Evolutionary conservation across 371 early-diverging fungal genomes (phyloP).

Genomic region (Mucor lusitanicus): DNA sequence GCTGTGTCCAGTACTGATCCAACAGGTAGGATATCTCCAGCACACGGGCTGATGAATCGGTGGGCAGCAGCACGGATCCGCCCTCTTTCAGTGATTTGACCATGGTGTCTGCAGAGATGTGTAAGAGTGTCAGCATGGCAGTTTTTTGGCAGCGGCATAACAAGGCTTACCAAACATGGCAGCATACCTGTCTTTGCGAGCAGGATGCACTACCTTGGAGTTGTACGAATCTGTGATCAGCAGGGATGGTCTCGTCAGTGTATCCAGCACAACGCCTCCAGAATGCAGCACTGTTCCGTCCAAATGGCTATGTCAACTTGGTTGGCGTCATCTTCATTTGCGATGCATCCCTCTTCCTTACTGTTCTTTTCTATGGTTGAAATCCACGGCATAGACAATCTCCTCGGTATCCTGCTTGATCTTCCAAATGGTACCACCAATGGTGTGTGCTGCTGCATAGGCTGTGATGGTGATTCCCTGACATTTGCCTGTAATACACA

Average conservation of each 20-base stretch:
- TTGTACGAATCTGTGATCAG: constrained; percentile 92
- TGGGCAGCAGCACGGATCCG: constrained; percentile 90
- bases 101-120: constrained; percentile 55
- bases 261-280: constrained; percentile 72
- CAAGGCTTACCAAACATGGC: constrained; percentile 64
- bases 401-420: constrained; percentile 93
- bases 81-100: constrained; percentile 59
- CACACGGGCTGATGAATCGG: constrained; percentile 87
- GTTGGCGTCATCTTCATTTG: too few relatives aligned
- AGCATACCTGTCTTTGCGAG: constrained; percentile 76
- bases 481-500: constrained; percentile 69
- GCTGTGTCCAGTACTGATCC: constrained; percentile 82
- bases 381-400: constrained; percentile 95
- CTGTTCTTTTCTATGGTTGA: constrained; percentile 95
- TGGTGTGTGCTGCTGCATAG: constrained; percentile 93
- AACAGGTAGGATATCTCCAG: constrained; percentile 92
- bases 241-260: constrained; percentile 80
- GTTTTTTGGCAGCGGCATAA: not conserved
- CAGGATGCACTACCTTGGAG: constrained; percentile 66
- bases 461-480: constrained; percentile 91
- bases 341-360: constrained; percentile 39
- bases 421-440: constrained; percentile 98
- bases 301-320: constrained; percentile 66
- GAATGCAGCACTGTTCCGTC: constrained; percentile 77
- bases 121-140: too few relatives aligned